Evolutionary conservation across 129 eudicot genomes (phyloP), one percentile per base, ranked within the genome.

Genomic region (Artemisia argyi): DNA sequence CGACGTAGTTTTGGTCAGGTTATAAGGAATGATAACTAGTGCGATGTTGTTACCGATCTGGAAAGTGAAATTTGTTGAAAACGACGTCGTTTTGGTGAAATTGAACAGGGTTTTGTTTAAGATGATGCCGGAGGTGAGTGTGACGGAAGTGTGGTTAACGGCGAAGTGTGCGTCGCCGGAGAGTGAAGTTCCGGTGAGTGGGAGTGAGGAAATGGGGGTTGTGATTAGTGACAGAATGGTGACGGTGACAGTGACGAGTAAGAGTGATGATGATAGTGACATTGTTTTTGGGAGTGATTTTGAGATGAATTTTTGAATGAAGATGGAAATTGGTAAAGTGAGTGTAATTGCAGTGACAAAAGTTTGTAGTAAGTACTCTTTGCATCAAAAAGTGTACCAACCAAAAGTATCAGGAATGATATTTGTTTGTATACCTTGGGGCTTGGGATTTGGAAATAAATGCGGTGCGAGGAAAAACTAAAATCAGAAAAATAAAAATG

Each of bases 41-140:
- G 85, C 81, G 17, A 88, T 50, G 15, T 86, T 90, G 51, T 80
- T 75, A 18, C 93, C 89, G 22, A 91, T 82, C 54, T 89, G 77
- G 84, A 91, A 1, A 86, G 46, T 81, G 73, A 88, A 91, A 63
- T 91, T 83, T 11, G 87, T 64, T 17, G 93, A 91, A 30, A 91
- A 77, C 22, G 97, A 88, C 11, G 78, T 51, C 11, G 69, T 3
- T 17, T 19, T 61, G 9, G 20, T 62, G 59, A 84, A 78, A 26
- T 61, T 87, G 61, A 86, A 79, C 24, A 83, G 83, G 5, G 83
- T 76, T 48, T 28, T 85, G 68, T 24, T 77, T 17, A 79, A 13
- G 49, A 85, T 60, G 20, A 80, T 74, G 28, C 96, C 93, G 30
- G 80, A 82, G 42, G 71, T 72, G 80, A 72, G 92, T 90, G 71